Percentiles rank a stretch among this genome's conserved stretches.
Conservation (phyloP, 1,284 basidiomycete species). For the Ganoderma sp. region DNA sequence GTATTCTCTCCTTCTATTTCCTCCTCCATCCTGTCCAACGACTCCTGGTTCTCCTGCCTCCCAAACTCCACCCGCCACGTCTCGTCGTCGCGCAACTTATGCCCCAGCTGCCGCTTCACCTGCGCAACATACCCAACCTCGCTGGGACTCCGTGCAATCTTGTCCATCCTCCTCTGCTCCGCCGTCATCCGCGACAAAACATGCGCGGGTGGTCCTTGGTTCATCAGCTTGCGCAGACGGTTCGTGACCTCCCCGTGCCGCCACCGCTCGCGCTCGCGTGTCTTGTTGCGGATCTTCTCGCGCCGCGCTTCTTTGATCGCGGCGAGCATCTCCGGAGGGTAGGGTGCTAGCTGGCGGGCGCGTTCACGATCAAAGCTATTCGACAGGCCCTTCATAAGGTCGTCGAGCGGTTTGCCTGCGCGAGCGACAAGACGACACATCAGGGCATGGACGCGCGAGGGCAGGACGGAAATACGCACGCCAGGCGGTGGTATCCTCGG, state of each 20-base stretch:
- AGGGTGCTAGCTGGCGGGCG: constrained; percentile 49
- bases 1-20: constrained; percentile 43
- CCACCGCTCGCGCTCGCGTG: constrained; percentile 61
- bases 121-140: constrained; percentile 69
- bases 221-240: constrained; percentile 52
- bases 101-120: constrained; percentile 57
- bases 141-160: constrained; percentile 53
- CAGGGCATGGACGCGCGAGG: background rate
- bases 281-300: constrained; percentile 66
- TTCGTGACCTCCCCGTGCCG: constrained; percentile 61
- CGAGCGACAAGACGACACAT: background rate
- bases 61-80: constrained; percentile 54
- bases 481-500: constrained; percentile 44
- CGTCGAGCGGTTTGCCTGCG: constrained; percentile 22
- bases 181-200: constrained; percentile 58
- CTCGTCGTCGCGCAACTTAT: constrained; percentile 51
- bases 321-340: constrained; percentile 54
- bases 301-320: constrained; percentile 59
- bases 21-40: constrained; percentile 45
- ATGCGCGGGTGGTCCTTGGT: constrained; percentile 66
- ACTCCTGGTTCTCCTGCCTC: constrained; percentile 42
- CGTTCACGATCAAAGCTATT: constrained; percentile 47
- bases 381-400: constrained; percentile 39
- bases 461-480: constrained; percentile 42
- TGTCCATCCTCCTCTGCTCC: constrained; percentile 52